Base-by-base conservation (phyloP, 805 yeast genomes). In the Zygoascus tannicola region DNA sequence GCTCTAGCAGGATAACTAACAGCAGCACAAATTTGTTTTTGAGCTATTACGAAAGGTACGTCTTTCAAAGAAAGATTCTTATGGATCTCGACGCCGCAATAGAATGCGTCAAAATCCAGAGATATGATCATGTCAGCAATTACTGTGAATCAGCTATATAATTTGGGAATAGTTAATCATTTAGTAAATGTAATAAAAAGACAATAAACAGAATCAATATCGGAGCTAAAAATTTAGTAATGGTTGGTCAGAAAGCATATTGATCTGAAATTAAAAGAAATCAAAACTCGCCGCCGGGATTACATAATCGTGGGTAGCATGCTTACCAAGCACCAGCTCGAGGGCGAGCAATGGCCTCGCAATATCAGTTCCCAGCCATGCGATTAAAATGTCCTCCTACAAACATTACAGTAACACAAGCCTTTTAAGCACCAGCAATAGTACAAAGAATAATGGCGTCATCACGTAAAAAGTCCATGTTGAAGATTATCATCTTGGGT, bases 401-500 rank as follows among this genome's bases (percentile, higher is more conserved):
- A 26, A n/a, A n/a, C n/a, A n/a, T n/a, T n/a, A n/a, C n/a, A n/a
- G n/a, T n/a, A n/a, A n/a, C n/a, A n/a, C n/a, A n/a, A 8, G 10
- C 30, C 30, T 26, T 7, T 26, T 12, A 26, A 26, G 7, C 30
- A 26, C 12, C 12, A 26, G 7, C 30, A 12, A 8, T 26, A 26
- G 30, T 7, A 26, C 7, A 7, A 26, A 26, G 30, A 26, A 26
- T 12, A 26, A 26, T 26, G 30, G 30, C n/a, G 32, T 23, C 40
- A 33, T 38, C 45, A 15, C 32, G 62, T 43, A 62, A 64, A 59
- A 65, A 64, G 57, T 57, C 67, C 42, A 64, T 66, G 67, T 63
- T 77, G 75, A 53, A 70, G 71, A 95, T 90, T 49, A 90, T 90
- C 62, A 87, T 90, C 44, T 72, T 90, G 44, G 98, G 98, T 34